A percentile compares a stretch with the other conserved stretches of the same genome.
These are phyloP conservation scores for Pascua guehoae DNA, from an alignment of 1,284 basidiomycete species.

Conservation along the genomic window DNA sequence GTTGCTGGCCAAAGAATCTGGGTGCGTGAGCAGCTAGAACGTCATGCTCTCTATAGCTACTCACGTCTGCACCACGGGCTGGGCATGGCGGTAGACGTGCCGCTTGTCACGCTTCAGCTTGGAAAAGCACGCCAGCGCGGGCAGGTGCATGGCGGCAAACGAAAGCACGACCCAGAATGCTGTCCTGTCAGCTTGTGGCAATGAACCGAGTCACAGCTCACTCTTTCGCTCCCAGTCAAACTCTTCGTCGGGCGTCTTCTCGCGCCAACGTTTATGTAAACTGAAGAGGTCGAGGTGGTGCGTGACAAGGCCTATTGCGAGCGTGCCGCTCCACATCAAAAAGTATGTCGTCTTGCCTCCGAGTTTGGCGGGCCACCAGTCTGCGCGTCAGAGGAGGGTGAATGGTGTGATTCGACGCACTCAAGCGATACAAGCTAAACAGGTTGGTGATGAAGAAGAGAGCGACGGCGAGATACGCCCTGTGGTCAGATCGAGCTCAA, in stretches of 20 bases:
- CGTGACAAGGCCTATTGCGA: slow-evolving; percentile 51
- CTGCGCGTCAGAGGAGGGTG: slow-evolving; percentile 10
- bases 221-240: slow-evolving; percentile 59
- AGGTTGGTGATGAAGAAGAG: slow-evolving; percentile 58
- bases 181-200: slow-evolving; percentile 12
- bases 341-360: slow-evolving; percentile 55
- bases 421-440: slow-evolving; percentile 54
- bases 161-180: slow-evolving; percentile 56
- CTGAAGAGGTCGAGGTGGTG: slow-evolving; percentile 52
- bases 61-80: slow-evolving; percentile 15
- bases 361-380: slow-evolving; percentile 50
- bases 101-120: slow-evolving; percentile 48
- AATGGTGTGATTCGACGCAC: slow-evolving; percentile 16
- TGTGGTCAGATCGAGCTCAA: slow-evolving; percentile 4
- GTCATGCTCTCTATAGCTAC: not conserved
- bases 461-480: slow-evolving; percentile 53
- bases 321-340: slow-evolving; percentile 53
- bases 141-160: slow-evolving; percentile 57
- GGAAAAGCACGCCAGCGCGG: slow-evolving; percentile 53
- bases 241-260: slow-evolving; percentile 30
- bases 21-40: slow-evolving; percentile 3
- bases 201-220: slow-evolving; percentile 21
- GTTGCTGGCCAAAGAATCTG: slow-evolving; percentile 51
- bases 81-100: slow-evolving; percentile 39
- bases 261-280: slow-evolving; percentile 27